Evolutionary conservation across 495 filamentous ascomycete species (phyloP), one percentile per base, ranked within the genome.

Genomic region (Penicillium simplicissimum): DNA sequence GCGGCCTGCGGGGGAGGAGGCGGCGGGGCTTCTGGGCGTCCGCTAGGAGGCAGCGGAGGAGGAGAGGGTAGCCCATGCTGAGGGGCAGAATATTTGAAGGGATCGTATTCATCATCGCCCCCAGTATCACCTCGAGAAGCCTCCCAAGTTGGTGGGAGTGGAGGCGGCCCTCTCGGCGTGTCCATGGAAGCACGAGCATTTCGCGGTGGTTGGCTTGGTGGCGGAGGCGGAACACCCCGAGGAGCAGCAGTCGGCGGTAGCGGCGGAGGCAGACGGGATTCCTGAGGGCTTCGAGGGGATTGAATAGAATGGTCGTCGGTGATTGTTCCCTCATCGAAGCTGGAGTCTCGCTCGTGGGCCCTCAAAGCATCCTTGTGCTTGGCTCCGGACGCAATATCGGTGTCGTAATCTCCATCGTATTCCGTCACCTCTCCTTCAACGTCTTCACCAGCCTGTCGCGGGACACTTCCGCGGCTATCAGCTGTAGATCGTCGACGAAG

Each of bases 401-500:
- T 98, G 66, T 98, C 95, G 71, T 98, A 98, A 70, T 98, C 95
- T 19, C 93, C 95, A 72, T 98, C 95, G 70, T 98, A 98, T 73
- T 97, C 95, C 2, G 91, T 96, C 37, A 91, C 80, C 69, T 95
- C 93, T 45, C 93, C 90, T 60, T 86, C 91, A 17, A 83, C 89
- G 42, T 91, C 89, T 33, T 86, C 83, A 40, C 81, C 76, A 25
- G 74, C 73, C 57, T 76, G 72, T 23, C 76, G 77, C 58, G 74
- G 74, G 68, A 71, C 58, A 59, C 72, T 78, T 11, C 34, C 55
- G 17, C 81, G 74, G 55, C 75, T 78, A 61, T 92, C 84, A 42
- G 80, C 79, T 21, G 89, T 89, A 4, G 85, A 84, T 49, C 83
- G 81, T 42, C 90, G 84, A 61, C 82, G 84, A 14, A 84, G 72